Evolutionary conservation across 1,139 yeast genomes (phyloP), one percentile per base, ranked within the genome.

Genomic region (Pichia kudriavzevii): DNA sequence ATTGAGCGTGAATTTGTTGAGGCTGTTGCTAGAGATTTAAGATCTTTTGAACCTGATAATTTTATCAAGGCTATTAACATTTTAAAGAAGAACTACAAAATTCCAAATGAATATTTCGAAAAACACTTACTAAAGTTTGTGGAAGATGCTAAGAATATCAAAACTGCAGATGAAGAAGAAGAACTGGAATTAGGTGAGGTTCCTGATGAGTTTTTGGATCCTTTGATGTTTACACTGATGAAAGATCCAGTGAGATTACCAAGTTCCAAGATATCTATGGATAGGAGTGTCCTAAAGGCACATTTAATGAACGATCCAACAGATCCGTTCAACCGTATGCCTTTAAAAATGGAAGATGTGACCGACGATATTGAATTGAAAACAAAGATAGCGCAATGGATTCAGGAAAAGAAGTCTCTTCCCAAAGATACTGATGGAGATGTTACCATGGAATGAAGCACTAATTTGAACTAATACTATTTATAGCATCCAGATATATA

Each of bases 201-300:
- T 17, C 99, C 99, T 1, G 98, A 93, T 55, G 98, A 93, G 57
- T 91, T 79, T 55, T 69, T 93, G 52, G 99, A 93, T 63, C 98
- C 99, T 8, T 71, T 93, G 48, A 88, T 93, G 97, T 88, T 69
- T 56, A 83, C 95, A 1, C 56, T 93, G 30, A 93, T 93, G 98
- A 83, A 78, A 48, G 94, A 93, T 55, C 99, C 99, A 0, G 98
- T 93, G 4, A 79, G 73, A 17, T 68, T 93, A 49, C 99, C 99
- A 5, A 67, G 83, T 6, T 84, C 95, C 1, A 79, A 74, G 49
- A 73, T 88, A 12, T 75, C 79, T 35, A 83, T 93, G 48, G 99
- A 93, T 56, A 66, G 94, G 52, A 72, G 93, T 16, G 93, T 97
- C 1, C 83, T 93, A 51, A 88, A 87, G 55, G 85, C 95, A 1